Percentiles rank a stretch among this genome's conserved stretches.
These are phyloP conservation scores for Suillus cothurnatus DNA, from an alignment of 768 basidiomycete species.

Conservation along the genomic window DNA sequence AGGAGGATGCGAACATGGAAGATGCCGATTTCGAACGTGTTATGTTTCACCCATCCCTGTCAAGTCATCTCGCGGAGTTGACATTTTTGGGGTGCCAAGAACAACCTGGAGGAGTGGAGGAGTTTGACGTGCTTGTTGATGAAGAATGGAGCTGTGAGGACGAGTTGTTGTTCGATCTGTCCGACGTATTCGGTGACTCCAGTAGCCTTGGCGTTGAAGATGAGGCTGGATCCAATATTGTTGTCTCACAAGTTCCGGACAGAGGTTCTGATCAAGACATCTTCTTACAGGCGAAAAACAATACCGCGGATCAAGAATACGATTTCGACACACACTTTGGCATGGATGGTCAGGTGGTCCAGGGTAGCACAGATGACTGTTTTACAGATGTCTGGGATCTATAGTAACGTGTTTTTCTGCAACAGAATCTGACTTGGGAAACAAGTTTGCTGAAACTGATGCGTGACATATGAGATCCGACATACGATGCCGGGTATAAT, in stretches of 20 bases:
- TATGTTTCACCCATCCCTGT: constrained; percentile 8
- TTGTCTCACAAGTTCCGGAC: constrained; percentile 7
- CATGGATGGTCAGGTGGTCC: constrained; percentile 3
- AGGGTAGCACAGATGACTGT: neutral
- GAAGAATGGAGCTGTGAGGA: constrained; percentile 12
- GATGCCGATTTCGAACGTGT: constrained; percentile 13
- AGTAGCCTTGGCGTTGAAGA: neutral
- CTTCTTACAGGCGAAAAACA: constrained; percentile 8
- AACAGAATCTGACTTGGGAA: constrained; percentile 8
- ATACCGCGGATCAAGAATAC: constrained; percentile 7
- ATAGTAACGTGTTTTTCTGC: constrained; percentile 7
- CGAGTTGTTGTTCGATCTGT: constrained; percentile 19
- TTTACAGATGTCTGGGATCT: constrained; percentile 17
- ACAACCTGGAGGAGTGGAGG: constrained; percentile 17
- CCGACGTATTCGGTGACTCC: constrained; percentile 10
- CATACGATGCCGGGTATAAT: constrained; percentile 11
- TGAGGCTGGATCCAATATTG: neutral
- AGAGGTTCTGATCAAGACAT: constrained; percentile 1
- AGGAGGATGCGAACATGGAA: constrained; percentile 19
- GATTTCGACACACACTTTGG: neutral
- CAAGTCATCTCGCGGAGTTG: constrained; percentile 22
- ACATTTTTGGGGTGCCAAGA: constrained; percentile 11
- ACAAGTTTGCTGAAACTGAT: constrained; percentile 4
- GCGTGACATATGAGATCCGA: constrained; percentile 35
- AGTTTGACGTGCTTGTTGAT: constrained; percentile 6